Base-by-base conservation (phyloP, 495 filamentous ascomycete species). In the Peziza echinospora region DNA sequence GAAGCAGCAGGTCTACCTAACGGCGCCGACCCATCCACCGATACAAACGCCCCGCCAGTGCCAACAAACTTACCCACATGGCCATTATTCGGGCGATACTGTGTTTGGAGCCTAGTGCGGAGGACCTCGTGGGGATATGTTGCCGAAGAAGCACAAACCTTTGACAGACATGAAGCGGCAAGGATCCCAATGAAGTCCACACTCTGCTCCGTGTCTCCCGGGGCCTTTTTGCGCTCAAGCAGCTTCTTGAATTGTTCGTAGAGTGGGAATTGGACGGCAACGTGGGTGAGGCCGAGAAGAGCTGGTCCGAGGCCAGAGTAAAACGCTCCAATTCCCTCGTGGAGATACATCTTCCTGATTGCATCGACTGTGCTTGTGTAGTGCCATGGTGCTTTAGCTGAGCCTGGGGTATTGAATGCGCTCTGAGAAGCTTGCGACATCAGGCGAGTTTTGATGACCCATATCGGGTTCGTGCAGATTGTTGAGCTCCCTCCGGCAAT, bases 71-170 rank as follows among this genome's bases (percentile, higher is more conserved):
- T 37, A 11, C 10, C 41, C 11, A 5, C 8, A 10, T 21, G 10
- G 21, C 16, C 22, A n/a, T 21, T 21, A 43, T 43, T 43, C 5
- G 41, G 74, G 70, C 5, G 73, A 73, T 19, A 70, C 59, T 91
- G 89, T 5, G 82, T 94, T 62, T 93, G 91, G 44, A 92, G 67
- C 49, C 84, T 70, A 21, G 84, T 99, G 40, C 83, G 75, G 28
- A 93, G 76, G 11, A 99, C 89, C 62, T 99, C 89, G 62, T 99
- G 89, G 0, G 89, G 89, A 57, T 99, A 99, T 21, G 89, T 99
- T 16, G 87, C 80, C 13, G 82, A 84, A 57, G 86, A 94, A 6
- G 89, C 89, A 57, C 89, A 78, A 47, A 94, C 71, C 61, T 99
- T 99, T 60, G 83, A 92, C 34, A 96, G 64, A 53, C 93, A 82